Evolutionary conservation across 176 grass and related monocot species (phyloP), one percentile per base, ranked within the genome.

Genomic region (sorghum (Sorghum bicolor)): DNA sequence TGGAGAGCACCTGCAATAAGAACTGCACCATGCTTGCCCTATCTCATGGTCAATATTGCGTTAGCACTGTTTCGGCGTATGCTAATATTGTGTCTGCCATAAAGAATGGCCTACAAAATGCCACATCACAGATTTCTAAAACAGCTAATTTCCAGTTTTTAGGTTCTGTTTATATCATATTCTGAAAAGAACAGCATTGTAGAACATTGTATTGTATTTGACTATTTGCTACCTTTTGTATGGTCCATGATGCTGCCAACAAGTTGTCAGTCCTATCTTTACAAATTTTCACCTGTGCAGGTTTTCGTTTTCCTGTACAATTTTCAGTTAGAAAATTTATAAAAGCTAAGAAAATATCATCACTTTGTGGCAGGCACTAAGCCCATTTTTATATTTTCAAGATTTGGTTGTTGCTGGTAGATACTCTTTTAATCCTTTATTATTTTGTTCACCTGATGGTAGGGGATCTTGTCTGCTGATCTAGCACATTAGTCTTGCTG

Each of bases 381-480:
- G 30, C 9, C 11, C 12, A 31, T 60, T 71, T 20, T 24, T 64
- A 50, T 25, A 57, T 75, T 64, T 77, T 77, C 22, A 4, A 30
- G 64, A 50, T 30, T 76, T 82, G 37, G 2, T 34, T 66, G 24
- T 82, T 82, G 7, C 72, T 86, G 22, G 30, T 86, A 43, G 72
- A 82, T 55, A 29, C 34, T 80, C 6, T 47, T 79, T 80, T 83
- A 34, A 17, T 87, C 52, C 73, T 67, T 38, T 64, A 30, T 76
- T 83, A 76, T 85, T 81, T 76, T 81, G 39, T 52, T 70, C 33
- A 48, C 77, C 40, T 77, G 24, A 72, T 82, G 24, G 43, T 85
- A 77, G 71, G 82, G 37, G 30, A 2, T 50, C 70, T 89, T 75
- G 61, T 85, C 77, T 73, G 75, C 57, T 88, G 86, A 80, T 88